These are phyloP conservation scores for Millerozyma acaciae DNA, from an alignment of 805 yeast species.

Conservation along the genomic window DNA sequence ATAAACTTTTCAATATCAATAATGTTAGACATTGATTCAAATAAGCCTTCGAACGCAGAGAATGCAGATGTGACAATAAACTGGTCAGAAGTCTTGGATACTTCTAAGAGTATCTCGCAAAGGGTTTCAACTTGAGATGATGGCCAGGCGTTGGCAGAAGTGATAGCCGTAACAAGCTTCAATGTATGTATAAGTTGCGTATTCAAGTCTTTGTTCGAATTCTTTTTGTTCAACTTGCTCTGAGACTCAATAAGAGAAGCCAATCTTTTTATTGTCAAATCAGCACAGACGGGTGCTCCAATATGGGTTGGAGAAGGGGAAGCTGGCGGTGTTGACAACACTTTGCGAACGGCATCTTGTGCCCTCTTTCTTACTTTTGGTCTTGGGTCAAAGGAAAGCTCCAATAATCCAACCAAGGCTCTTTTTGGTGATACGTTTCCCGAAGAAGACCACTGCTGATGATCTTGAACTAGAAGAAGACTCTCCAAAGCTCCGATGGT, in stretches of 20 bases:
- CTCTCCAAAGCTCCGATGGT: constrained; percentile 83
- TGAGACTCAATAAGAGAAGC: constrained; percentile 38
- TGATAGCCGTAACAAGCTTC: constrained; percentile 69
- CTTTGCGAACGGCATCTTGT: constrained; percentile 71
- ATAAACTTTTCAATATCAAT: constrained; percentile 62
- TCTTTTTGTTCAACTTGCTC: constrained; percentile 25
- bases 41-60: constrained; percentile 76
- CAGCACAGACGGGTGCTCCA: constrained; percentile 68
- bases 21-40: constrained; percentile 57
- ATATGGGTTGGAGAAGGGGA: constrained; percentile 78
- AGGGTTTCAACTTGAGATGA: constrained; percentile 59
- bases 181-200: constrained; percentile 68
- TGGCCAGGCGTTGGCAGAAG: constrained; percentile 84
- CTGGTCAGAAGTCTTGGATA: constrained; percentile 81
- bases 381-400: constrained; percentile 77
- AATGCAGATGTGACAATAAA: constrained; percentile 79
- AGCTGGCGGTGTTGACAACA: constrained; percentile 65
- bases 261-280: constrained; percentile 57
- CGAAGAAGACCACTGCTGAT: constrained; percentile 64
- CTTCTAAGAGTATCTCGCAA: constrained; percentile 71
- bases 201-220: constrained; percentile 46
- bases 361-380: constrained; percentile 97
- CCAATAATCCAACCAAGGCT: constrained; percentile 74
- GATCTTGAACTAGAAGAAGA: constrained; percentile 74
- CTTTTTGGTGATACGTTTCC: constrained; percentile 69